Base-by-base conservation (phyloP, 306 rosid genomes). In the Quercus wislizeni region DNA sequence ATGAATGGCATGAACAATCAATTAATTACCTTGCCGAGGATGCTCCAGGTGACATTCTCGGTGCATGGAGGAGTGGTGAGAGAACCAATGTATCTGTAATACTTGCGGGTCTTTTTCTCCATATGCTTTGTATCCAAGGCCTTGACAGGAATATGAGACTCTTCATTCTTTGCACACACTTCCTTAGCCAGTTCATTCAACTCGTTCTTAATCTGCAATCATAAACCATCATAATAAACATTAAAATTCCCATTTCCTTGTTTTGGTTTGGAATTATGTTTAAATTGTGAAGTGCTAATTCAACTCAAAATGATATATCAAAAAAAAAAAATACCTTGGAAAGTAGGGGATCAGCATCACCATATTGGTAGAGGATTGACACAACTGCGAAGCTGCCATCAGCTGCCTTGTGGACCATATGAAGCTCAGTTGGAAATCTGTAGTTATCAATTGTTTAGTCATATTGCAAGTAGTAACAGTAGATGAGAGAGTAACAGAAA, bases 11-110 rank as follows among this genome's bases (percentile, higher is more conserved):
- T 7, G 33, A 72, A 27, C 7, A 57, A 17, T n/a, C 18, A 57
- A 12, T 23, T 15, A 5, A 28, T 68, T 59, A 89, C 97, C 93
- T 88, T 91, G 77, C 91, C 94, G 31, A 92, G 85, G 11, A 94
- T 68, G 83, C 7, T 87, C 99, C 97, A 94, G 17, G n/a, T 20
- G 78, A 92, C 90, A 30, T 86, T 81, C 82, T 94, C 95, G 14
- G 77, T 80, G 86, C 99, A 94, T 0, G 98, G 98, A 57, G 98
- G 98, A 69, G 94, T 80, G n/a, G 97, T 90, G 75, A 91, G 86
- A 70, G 98, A 94, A 21, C 98, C 98, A 49, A 54, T 19, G 77
- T 94, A 94, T 90, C 92, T 85, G 72, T 76, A 92, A 83, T 86
- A 92, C 52, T 81, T 92, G 38, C 75, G 88, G 6, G 80, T 71